A percentile compares a stretch with the other conserved stretches of the same genome.
Conservation (phyloP, 768 basidiomycete genomes). For the Tricholoma sp. region DNA sequence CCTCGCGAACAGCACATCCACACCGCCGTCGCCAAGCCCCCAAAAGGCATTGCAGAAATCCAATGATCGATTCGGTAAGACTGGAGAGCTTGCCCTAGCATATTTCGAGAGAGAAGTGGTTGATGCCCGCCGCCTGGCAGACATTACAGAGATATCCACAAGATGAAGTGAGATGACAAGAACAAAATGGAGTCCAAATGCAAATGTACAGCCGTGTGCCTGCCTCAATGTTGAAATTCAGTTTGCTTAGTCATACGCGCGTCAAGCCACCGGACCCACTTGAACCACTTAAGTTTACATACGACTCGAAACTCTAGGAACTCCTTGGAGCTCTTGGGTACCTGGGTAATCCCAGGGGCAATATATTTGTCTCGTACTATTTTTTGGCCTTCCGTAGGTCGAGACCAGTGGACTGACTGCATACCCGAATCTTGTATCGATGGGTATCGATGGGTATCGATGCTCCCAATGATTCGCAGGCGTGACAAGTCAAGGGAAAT, state of each 20-base stretch:
- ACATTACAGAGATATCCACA: constrained; percentile 34
- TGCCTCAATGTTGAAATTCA: neutral
- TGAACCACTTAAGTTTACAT: too few species aligned
- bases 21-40: constrained; percentile 82
- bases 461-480: too few species aligned
- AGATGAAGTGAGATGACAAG: neutral
- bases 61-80: constrained; percentile 43
- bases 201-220: neutral
- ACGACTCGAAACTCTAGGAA: too few species aligned
- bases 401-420: too few species aligned
- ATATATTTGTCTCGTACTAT: too few species aligned
- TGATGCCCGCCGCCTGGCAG: constrained; percentile 75
- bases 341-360: too few species aligned
- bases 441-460: too few species aligned
- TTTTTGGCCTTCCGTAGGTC: too few species aligned
- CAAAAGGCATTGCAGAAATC: constrained; percentile 99
- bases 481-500: too few species aligned
- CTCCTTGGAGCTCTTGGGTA: too few species aligned
- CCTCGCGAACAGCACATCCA: constrained; percentile 85
- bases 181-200: neutral
- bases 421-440: too few species aligned
- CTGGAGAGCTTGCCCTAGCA: constrained; percentile 53
- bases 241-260: neutral
- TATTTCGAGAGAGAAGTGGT: constrained; percentile 76
- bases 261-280: too few species aligned